Conservation (phyloP, 2,329 filamentous ascomycete species). For the Cordyceps militaris region DNA sequence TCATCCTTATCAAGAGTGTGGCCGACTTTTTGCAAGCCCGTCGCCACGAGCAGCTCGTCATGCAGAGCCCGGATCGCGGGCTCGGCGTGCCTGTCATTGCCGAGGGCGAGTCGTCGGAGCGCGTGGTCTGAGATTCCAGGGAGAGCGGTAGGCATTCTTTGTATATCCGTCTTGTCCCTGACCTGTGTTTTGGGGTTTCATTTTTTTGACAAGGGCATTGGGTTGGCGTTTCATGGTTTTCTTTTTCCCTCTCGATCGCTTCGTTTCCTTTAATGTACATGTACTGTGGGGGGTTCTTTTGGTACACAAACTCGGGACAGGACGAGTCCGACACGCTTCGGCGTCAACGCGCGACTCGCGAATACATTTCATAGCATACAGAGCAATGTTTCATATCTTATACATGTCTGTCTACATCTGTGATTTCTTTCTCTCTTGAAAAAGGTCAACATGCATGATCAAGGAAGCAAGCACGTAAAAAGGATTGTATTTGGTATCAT, state of each 20-base stretch:
- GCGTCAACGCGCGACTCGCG: slow-evolving; percentile 6
- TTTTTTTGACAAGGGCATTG: background rate
- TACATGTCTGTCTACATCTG: background rate
- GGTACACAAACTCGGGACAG: background rate
- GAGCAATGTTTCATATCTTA: slow-evolving; percentile 1
- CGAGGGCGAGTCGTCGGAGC: slow-evolving; percentile 72
- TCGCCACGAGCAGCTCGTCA: slow-evolving; percentile 83
- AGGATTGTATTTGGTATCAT: slow-evolving; percentile 2
- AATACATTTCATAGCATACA: slow-evolving; percentile 12
- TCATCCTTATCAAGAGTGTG: slow-evolving; percentile 89
- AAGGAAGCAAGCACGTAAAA: background rate
- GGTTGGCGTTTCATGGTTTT: slow-evolving; percentile 4
- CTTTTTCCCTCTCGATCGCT: background rate
- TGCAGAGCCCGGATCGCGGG: slow-evolving; percentile 87
- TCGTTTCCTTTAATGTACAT: slow-evolving; percentile 8
- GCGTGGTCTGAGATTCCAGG: slow-evolving; percentile 62
- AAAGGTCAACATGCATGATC: background rate
- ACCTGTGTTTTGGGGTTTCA: slow-evolving; percentile 26
- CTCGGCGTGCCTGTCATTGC: slow-evolving; percentile 80
- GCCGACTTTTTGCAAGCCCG: slow-evolving; percentile 84
- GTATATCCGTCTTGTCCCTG: background rate
- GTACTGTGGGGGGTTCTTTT: background rate
- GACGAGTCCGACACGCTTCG: background rate
- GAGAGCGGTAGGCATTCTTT: background rate
- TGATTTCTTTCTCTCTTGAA: background rate